Percentiles rank a stretch among this genome's conserved stretches.
Evolutionary conservation across 306 rosid genomes (phyloP).

Genomic region (Cyamopsis tetragonoloba): DNA sequence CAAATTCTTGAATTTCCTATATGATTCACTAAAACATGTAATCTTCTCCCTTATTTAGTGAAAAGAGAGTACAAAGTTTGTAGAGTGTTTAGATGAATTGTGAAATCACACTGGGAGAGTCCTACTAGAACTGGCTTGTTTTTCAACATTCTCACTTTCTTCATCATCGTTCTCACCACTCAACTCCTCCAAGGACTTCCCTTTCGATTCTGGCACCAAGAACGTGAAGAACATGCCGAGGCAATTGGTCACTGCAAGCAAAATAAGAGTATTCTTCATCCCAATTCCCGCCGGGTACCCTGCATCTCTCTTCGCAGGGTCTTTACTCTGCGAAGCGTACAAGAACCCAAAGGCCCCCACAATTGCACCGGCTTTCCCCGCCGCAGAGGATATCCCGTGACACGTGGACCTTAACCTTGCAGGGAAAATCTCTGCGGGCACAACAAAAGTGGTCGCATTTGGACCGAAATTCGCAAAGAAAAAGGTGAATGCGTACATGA

Average conservation of each 20-base stretch:
- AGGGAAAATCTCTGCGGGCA: conserved; percentile 35
- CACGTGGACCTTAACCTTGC: conserved; percentile 35
- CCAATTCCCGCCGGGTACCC: conserved; percentile 39
- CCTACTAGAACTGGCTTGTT: background rate
- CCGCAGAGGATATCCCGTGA: conserved; percentile 29
- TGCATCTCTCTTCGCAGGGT: conserved; percentile 13
- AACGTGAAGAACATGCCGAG: conserved; percentile 25
- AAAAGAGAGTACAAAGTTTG: too few relatives aligned
- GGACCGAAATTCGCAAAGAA: conserved; percentile 36
- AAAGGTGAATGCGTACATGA: conserved; percentile 25
- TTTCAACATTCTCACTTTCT: background rate
- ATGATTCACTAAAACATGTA: too few relatives aligned
- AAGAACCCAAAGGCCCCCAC: conserved; percentile 34
- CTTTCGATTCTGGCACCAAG: conserved; percentile 30
- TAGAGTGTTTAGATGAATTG: too few relatives aligned
- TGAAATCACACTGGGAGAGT: conserved; percentile 27
- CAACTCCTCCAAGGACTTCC: conserved; percentile 30
- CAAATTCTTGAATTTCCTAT: too few relatives aligned
- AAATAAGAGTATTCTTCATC: conserved; percentile 29
- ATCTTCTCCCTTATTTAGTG: too few relatives aligned
- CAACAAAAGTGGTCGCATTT: conserved; percentile 33
- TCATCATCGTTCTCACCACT: conserved; percentile 35
- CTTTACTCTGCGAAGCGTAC: conserved; percentile 28
- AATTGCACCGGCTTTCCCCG: conserved; percentile 29
- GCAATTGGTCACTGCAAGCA: conserved; percentile 26